Conservation (phyloP, 768 basidiomycete genomes). For the Xerocomus brunneocitrinus region DNA sequence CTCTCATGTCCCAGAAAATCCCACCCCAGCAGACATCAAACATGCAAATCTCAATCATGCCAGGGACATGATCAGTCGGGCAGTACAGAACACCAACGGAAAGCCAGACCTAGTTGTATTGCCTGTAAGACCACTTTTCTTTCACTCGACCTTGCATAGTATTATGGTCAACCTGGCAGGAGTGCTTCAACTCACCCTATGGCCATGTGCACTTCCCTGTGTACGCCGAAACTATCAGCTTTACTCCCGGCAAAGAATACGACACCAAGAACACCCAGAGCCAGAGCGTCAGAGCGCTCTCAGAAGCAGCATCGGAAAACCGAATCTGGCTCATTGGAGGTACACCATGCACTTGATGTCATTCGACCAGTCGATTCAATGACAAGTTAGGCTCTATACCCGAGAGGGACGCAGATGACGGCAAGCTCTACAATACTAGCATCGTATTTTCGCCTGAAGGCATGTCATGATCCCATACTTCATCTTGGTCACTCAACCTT, state of each 20-base stretch:
- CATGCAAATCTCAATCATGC: conserved; percentile 79
- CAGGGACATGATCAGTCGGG: conserved; percentile 70
- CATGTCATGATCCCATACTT: conserved; percentile 16
- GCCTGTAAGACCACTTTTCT: conserved; percentile 49
- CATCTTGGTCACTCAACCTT: not conserved
- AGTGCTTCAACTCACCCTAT: conserved; percentile 88
- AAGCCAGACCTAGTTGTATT: conserved; percentile 82
- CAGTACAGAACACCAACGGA: conserved; percentile 38
- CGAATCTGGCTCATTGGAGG: conserved; percentile 93
- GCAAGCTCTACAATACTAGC: conserved; percentile 87
- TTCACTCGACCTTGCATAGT: not conserved
- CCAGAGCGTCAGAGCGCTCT: conserved; percentile 79
- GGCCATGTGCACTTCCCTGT: conserved; percentile 75
- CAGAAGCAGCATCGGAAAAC: conserved; percentile 70
- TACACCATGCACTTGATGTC: conserved; percentile 21
- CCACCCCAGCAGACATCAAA: conserved; percentile 45
- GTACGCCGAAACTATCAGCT: conserved; percentile 78
- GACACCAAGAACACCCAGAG: conserved; percentile 53
- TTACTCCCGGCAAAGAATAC: conserved; percentile 52
- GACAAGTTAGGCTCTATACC: conserved; percentile 80
- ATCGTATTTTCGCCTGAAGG: conserved; percentile 86
- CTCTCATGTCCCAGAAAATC: conserved; percentile 34
- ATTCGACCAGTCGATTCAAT: not conserved
- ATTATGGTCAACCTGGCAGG: conserved; percentile 38
- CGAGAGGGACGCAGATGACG: conserved; percentile 59